Base-by-base conservation (phyloP, 495 filamentous ascomycete genomes). In the Daldinia caldariorum region DNA sequence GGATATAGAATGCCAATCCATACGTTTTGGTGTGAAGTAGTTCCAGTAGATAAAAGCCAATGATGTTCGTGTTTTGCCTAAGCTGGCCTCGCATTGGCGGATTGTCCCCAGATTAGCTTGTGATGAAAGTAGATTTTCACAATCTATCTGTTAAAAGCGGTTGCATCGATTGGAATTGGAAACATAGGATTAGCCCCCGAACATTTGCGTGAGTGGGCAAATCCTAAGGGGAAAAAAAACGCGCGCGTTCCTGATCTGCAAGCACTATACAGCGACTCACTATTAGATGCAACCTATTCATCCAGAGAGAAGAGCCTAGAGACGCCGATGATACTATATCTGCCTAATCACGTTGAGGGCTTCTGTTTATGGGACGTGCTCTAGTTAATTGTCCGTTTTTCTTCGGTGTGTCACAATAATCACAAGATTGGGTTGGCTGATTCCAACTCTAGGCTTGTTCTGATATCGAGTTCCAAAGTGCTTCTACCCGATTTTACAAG, bases 241-340 rank as follows among this genome's bases (percentile, higher is more conserved):
- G 70, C 70, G 71, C 71, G 71, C 66, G 71, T 70, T 73, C 71
- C 66, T 70, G 63, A 63, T 62, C 70, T 73, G 66, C 67, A 73
- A 66, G 62, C 71, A 73, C 71, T 70, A 22, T 70, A 69, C 54
- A 63, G 58, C 59, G 31, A 61, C 55, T 67, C 55, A 55, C 49
- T 63, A 56, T 13, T 35, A 60, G 57, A 65, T 68, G 61, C 65
- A 72, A 68, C 70, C 70, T 61, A 69, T 67, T 69, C 61, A 69
- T 62, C 70, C 65, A 72, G 32, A 67, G 6, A 57, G 32, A 64
- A 64, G 32, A 68, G 64, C 56, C 61, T 61, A 54, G 65, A 58
- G 65, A 69, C 35, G 57, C 57, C 51, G 39, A 69, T 61, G 65
- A 39, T 35, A 61, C 39, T 13, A 26, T 39, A 51, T 41, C 22